Base-by-base conservation (phyloP, 768 basidiomycete genomes). In the Suillus sp. region DNA sequence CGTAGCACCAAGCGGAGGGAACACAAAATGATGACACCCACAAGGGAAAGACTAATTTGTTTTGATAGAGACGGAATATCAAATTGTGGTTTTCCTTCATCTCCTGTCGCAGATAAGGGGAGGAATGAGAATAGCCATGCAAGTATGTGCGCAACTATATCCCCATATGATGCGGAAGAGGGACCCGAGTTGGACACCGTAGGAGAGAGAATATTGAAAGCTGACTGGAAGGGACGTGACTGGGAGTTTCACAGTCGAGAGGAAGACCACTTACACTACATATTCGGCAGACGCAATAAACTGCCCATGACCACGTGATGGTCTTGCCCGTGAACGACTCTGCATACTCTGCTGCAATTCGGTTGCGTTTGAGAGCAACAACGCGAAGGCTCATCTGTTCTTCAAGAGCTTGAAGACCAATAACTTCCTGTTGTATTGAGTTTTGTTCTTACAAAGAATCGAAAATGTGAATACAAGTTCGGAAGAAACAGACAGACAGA, bases 11-110 rank as follows among this genome's bases (percentile, higher is more conserved):
- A 78, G 37, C 91, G 79, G 38, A 95, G 83, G 63, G 88, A 91
- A 54, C 83, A 87, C 20, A 91, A 68, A 63, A 95, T 90, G 71
- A 95, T 91, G 54, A 85, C 75, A 16, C 93, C 93, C 34, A 93
- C 89, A 16, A 95, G 80, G 1, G 80, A 77, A 9, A 94, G 79
- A 70, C 91, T 91, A 32, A 84, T 78, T 66, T 86, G 85, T 25
- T 83, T 78, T 18, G 83, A 82, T 58, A 83, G 65, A n/a, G 78
- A 75, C 11, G 77, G 76, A 3, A 82, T 67, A 22, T 78, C 74
- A 38, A 79, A 75, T 47, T 65, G 63, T 6, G 67, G 63, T 4
- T 75, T 66, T 34, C 73, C 65, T 43, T 67, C 67, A 27, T 56
- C 54, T 20, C 58, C 58, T 30, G 38, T 14, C 14, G 30, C 30